Base-by-base conservation (phyloP, 768 basidiomycete species). In the Trametes cingulata region DNA sequence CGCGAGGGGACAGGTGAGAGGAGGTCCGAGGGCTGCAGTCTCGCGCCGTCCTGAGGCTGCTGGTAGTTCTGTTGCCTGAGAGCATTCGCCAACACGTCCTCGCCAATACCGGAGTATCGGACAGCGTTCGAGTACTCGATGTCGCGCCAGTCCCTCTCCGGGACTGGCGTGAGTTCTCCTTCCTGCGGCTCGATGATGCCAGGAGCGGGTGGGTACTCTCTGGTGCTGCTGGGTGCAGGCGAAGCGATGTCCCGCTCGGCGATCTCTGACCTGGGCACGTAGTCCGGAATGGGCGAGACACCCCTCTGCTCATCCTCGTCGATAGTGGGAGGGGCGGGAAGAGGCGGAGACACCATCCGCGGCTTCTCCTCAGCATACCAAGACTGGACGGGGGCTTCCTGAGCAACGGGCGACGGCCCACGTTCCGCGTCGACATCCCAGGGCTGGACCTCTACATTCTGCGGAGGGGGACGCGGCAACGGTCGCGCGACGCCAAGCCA, bases 81-180 rank as follows among this genome's bases (percentile, higher is more conserved):
- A 1, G 61, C 61, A 20, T 52, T 37, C 22, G 61, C 61, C 7
- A 63, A 24, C 14, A 63, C n/a, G 13, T 63, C 52, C 40, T 63
- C 52, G 40, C 40, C 35, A 9, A 54, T 33, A 9, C 56, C 61
- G 0, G 61, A 63, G 36, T 58, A 58, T 35, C 61, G 25, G 14
- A 55, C 61, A 2, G 61, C 61, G 40, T 63, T 63, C 14, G 61
- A 63, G 46, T 54, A 63, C 50, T 63, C 61, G 43, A 63, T 58
- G n/a, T 63, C 56, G 3, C 43, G 14, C 61, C 61, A 63, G 35
- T 63, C 48, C 35, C 52, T 36, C 40, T 58, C 35, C 1, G 56
- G 56, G 2, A 54, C 9, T 25, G 56, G 56, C 3, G 61, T 54
- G 24, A 22, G 25, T 35, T 43, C 49, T 25, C 27, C 50, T 8